Base-by-base conservation (phyloP, 2,329 filamentous ascomycete species). In the Dactylellina sp. region DNA sequence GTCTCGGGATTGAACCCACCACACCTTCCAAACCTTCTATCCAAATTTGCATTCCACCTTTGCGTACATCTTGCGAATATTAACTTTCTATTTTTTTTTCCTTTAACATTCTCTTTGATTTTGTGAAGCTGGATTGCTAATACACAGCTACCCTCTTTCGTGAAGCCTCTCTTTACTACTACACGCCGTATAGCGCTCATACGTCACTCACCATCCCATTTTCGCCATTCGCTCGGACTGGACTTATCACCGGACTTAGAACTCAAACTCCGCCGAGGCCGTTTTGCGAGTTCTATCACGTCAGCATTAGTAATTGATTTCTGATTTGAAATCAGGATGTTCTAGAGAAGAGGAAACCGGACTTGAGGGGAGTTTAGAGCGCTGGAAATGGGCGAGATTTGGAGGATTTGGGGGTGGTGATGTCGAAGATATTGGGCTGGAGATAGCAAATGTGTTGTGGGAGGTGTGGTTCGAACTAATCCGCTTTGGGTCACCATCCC, bases 181-280 rank as follows among this genome's bases (percentile, higher is more conserved):
- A 32, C 5, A 5, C 28, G 28, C 28, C 28, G 9, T 32, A 32
- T 32, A 32, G 28, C 20, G 4, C 44, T 16, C 16, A 42, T 42
- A 42, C 39, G 39, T 42, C 11, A 42, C 39, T 14, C 7, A 32
- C 9, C 28, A 32, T 9, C 28, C 28, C 28, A 32, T 9, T 32
- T 5, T 9, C 28, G 28, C 9, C 28, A 37, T 18, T 14, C 12
- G 7, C 50, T 37, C 61, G 22, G 28, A 55, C 37, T 63, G 70
- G 70, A 74, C 16, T 62, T 68, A 39, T 11, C 53, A 16, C 20
- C 70, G 70, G 70, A 74, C 24, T 66, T 74, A 74, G n/a, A 66
- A 44, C 9, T 40, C 70, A 74, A 74, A 61, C 61, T 57, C 70
- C 70, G 70, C 18, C 11, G 12, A 16, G 39, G 25, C 40, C 62